These are phyloP conservation scores for Gyrodon lividus DNA, from an alignment of 768 basidiomycete species.

Conservation along the genomic window DNA sequence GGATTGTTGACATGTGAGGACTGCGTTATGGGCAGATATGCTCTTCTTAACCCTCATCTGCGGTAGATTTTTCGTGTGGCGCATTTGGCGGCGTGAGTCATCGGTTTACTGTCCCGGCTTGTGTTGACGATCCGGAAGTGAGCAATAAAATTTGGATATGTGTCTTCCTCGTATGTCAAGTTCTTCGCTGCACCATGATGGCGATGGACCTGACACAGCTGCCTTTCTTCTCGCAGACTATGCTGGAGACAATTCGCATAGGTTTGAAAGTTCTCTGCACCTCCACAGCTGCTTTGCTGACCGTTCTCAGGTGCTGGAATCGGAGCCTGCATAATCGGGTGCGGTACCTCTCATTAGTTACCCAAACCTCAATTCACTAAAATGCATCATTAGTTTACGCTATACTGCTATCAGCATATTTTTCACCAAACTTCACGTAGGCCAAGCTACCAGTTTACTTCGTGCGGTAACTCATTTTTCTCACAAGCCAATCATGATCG, in stretches of 20 bases:
- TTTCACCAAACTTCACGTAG: slow-evolving; percentile 4
- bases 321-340: slow-evolving; percentile 1
- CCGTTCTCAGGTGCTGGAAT: slow-evolving; percentile 10
- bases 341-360: neutral
- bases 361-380: neutral
- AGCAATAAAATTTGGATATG: slow-evolving; percentile 10
- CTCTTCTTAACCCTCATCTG: neutral
- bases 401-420: neutral
- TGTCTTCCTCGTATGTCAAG: slow-evolving; percentile 11
- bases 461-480: neutral
- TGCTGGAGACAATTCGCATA: slow-evolving; percentile 8
- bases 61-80: slow-evolving; percentile 18
- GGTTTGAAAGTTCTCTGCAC: neutral
- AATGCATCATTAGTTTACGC: slow-evolving; percentile 1
- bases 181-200: neutral
- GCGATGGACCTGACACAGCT: too few species aligned
- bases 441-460: neutral
- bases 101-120: neutral
- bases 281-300: neutral
- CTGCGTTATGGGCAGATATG: neutral
- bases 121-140: slow-evolving; percentile 2
- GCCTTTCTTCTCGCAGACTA: neutral
- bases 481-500: slow-evolving; percentile 13
- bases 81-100: slow-evolving; percentile 16
- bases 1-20: slow-evolving; percentile 6